Base-by-base conservation (phyloP, 148 eudicot species). In the Chenopodium formosanum region DNA sequence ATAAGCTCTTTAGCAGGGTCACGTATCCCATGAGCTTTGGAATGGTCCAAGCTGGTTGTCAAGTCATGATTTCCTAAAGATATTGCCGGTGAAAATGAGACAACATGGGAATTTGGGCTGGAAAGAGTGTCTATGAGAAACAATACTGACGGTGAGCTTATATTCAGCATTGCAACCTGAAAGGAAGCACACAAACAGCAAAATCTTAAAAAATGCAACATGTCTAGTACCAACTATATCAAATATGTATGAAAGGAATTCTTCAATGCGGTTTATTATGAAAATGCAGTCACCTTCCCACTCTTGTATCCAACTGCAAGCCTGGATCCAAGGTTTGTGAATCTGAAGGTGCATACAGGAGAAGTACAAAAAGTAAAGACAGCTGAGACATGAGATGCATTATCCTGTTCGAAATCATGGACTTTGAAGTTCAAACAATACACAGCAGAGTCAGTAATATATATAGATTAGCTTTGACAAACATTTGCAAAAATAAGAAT, bases 151-250 rank as follows among this genome's bases (percentile, higher is more conserved):
- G 77, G 80, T 22, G 91, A 86, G 80, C 82, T 84, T 81, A 89
- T 75, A 76, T 93, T 92, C 81, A 97, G 83, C 91, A 97, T 82
- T 22, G 90, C 92, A 27, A 92, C 91, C 99, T 97, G 97, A 83
- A 82, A 90, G 77, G 70, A 29, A 78, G 74, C 47, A 76, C 34
- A 73, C 34, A 73, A 80, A 58, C 40, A 58, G 60, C 73, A 48
- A 69, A 79, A 84, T 80, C 56, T 65, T 44, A 67, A 75, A 17
- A 68, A 50, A 73, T 32, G 14, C 47, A 56, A 25, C 17, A 13
- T 47, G 48, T n/a, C 17, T 25, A 50, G 73, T 9, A 44, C 20
- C 29, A 50, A 47, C 31, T 50, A 17, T 20, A 71, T 58, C 67
- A 80, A 58, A 69, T 60, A 70, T 12, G 23, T 40, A 68, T 20